Conservation (phyloP, 1,284 basidiomycete genomes). For the Boletus semigastroideus region DNA sequence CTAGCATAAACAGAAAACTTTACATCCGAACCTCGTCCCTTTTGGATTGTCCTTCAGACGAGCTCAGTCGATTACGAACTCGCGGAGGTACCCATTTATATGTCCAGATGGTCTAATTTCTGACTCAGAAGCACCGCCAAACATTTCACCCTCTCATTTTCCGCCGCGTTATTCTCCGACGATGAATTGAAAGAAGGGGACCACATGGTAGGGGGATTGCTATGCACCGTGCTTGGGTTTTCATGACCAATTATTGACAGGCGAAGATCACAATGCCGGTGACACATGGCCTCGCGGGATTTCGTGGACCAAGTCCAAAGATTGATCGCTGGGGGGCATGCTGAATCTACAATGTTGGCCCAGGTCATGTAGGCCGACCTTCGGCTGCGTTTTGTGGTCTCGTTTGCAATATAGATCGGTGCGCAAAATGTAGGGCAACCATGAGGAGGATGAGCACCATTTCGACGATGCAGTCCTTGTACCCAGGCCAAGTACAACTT, state of each 20-base stretch:
- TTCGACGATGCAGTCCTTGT: neutral
- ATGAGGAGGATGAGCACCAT: slow-evolving; percentile 21
- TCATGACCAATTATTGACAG: slow-evolving; percentile 25
- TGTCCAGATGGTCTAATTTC: neutral
- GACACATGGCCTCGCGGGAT: no score
- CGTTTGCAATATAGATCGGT: slow-evolving; percentile 34
- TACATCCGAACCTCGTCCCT: no score
- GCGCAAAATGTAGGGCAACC: slow-evolving; percentile 15
- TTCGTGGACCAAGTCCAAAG: neutral
- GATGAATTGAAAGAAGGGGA: slow-evolving; percentile 37
- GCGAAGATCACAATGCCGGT: slow-evolving; percentile 46
- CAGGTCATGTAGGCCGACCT: slow-evolving; percentile 5
- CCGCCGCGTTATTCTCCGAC: slow-evolving; percentile 26
- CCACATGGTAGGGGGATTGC: slow-evolving; percentile 36
- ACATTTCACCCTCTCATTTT: no score
- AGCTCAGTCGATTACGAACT: neutral
- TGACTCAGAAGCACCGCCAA: no score
- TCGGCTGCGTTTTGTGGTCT: slow-evolving; percentile 8
- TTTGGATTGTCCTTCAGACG: no score
- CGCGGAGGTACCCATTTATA: neutral
- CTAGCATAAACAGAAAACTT: no score
- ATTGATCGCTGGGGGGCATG: slow-evolving; percentile 8
- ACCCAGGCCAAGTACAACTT: no score
- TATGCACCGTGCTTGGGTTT: neutral
- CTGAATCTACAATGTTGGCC: slow-evolving; percentile 19